Percentiles rank a stretch among this genome's conserved stretches.
Conservation (phyloP, 768 basidiomycete species). For the Cantharellus anzutake region DNA sequence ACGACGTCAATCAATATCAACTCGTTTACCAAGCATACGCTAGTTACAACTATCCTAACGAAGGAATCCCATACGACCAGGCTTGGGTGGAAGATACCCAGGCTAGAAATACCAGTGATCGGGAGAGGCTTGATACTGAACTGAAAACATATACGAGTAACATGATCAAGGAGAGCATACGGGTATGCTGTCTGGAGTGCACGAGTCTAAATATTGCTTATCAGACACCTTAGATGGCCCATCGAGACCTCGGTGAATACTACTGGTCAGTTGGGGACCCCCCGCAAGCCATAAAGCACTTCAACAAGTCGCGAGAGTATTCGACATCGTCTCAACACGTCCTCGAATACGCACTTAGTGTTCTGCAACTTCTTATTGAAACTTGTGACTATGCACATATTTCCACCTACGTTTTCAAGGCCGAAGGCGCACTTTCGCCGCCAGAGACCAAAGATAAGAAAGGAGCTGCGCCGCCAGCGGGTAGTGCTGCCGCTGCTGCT, state of each 20-base stretch:
- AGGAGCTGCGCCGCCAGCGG: background rate
- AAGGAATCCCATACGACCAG: slow-evolving; percentile 36
- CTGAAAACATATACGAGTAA: slow-evolving; percentile 89
- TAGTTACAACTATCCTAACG: slow-evolving; percentile 22
- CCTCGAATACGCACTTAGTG: slow-evolving; percentile 77
- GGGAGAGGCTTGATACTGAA: slow-evolving; percentile 77
- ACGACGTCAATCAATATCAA: slow-evolving; percentile 32
- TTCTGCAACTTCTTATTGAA: slow-evolving; percentile 69
- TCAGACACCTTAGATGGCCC: slow-evolving; percentile 45
- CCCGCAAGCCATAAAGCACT: slow-evolving; percentile 51
- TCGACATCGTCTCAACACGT: slow-evolving; percentile 82
- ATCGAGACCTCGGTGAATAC: slow-evolving; percentile 73
- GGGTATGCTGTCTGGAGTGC: slow-evolving; percentile 32
- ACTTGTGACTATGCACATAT: slow-evolving; percentile 74
- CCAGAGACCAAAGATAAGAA: slow-evolving; percentile 1
- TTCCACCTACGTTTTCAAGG: slow-evolving; percentile 86
- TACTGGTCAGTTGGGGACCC: slow-evolving; percentile 58
- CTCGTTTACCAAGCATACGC: slow-evolving; percentile 11
- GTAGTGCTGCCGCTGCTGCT: slow-evolving; percentile 13
- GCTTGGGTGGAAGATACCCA: slow-evolving; percentile 55
- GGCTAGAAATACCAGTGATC: slow-evolving; percentile 51
- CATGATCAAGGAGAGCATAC: slow-evolving; percentile 96
- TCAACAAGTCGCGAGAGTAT: slow-evolving; percentile 83
- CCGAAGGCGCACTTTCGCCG: slow-evolving; percentile 76
- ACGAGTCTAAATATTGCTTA: slow-evolving; percentile 1